A percentile compares a stretch with the other conserved stretches of the same genome.
Evolutionary conservation across 1,139 yeast genomes (phyloP).

Genomic region (Protomyces inouyei): DNA sequence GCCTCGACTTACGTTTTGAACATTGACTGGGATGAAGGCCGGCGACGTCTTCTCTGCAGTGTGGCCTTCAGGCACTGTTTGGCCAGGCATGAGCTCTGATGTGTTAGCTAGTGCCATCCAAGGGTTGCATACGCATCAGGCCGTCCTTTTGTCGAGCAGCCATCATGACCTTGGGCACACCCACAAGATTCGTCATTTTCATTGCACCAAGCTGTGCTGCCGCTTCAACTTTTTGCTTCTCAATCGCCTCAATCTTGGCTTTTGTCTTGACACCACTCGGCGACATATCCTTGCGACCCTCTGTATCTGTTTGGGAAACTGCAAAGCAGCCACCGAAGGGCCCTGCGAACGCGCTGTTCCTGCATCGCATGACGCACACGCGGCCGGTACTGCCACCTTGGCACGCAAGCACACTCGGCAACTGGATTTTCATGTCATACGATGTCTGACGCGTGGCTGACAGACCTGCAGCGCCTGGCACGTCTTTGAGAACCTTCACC

Average conservation of each 20-base stretch:
- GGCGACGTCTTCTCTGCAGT: slow-evolving; percentile 16
- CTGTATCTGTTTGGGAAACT: slow-evolving; percentile 7
- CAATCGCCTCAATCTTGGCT: slow-evolving; percentile 16
- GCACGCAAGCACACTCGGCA: slow-evolving; percentile 11
- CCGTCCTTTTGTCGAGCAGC: slow-evolving; percentile 25
- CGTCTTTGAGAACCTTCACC: slow-evolving; percentile 16
- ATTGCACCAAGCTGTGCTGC: slow-evolving; percentile 19
- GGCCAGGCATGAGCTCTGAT: slow-evolving; percentile 8
- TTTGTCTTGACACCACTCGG: slow-evolving; percentile 17
- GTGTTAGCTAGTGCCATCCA: too few relatives aligned
- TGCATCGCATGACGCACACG: slow-evolving; percentile 17
- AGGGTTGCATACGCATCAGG: slow-evolving; percentile 13
- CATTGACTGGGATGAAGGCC: slow-evolving; percentile 20
- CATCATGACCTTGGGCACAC: slow-evolving; percentile 19
- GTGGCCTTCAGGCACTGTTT: slow-evolving; percentile 17
- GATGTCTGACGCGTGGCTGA: slow-evolving; percentile 25
- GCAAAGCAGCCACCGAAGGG: slow-evolving; percentile 25
- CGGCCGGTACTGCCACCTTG: slow-evolving; percentile 20
- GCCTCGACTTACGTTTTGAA: slow-evolving; percentile 1
- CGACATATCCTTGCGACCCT: slow-evolving; percentile 12
- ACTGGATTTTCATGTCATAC: slow-evolving; percentile 13
- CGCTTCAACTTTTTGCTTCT: slow-evolving; percentile 18
- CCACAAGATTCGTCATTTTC: slow-evolving; percentile 10
- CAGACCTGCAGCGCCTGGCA: slow-evolving; percentile 24
- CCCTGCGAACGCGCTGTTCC: slow-evolving; percentile 24